Percentiles rank a stretch among this genome's conserved stretches.
phyloP scores from a whole-genome alignment of 257 asterid genomes.

The Solanum lignicaule region DNA sequence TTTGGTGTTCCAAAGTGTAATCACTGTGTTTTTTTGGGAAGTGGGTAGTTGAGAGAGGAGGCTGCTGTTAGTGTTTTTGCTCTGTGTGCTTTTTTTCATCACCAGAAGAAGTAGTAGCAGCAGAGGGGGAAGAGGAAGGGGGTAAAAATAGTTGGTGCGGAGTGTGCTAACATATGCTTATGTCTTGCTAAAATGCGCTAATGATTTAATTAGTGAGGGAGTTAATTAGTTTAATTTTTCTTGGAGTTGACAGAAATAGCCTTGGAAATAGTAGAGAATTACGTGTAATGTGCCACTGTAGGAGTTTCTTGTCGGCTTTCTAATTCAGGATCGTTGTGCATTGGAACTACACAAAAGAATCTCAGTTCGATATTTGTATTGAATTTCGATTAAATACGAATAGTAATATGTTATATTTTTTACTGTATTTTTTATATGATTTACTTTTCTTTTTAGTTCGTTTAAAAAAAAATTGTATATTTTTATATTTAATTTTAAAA shows the following conservation, averaged over 20 bases:
- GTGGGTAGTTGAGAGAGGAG: neutral
- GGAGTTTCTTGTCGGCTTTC: neutral
- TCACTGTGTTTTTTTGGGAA: neutral
- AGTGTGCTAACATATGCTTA: neutral
- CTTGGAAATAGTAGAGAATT: neutral
- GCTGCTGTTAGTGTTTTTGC: neutral
- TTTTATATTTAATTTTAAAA: too few species aligned
- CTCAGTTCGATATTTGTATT: accelerated
- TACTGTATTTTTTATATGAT: too few species aligned
- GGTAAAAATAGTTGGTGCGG: neutral
- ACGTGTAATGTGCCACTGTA: neutral
- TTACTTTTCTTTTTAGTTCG: too few species aligned
- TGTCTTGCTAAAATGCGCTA: neutral
- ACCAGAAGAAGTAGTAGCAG: neutral
- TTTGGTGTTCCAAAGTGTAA: neutral
- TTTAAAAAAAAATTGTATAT: accelerated
- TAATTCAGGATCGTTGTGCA: neutral
- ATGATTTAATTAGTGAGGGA: neutral
- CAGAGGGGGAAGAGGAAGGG: neutral
- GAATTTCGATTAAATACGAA: too few species aligned
- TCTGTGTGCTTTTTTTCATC: neutral
- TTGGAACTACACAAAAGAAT: neutral
- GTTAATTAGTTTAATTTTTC: neutral
- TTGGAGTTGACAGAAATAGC: neutral
- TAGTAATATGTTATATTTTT: too few species aligned